Conservation (phyloP, 371 early-diverging fungal species). For the Syncephalastrum contaminatum region DNA sequence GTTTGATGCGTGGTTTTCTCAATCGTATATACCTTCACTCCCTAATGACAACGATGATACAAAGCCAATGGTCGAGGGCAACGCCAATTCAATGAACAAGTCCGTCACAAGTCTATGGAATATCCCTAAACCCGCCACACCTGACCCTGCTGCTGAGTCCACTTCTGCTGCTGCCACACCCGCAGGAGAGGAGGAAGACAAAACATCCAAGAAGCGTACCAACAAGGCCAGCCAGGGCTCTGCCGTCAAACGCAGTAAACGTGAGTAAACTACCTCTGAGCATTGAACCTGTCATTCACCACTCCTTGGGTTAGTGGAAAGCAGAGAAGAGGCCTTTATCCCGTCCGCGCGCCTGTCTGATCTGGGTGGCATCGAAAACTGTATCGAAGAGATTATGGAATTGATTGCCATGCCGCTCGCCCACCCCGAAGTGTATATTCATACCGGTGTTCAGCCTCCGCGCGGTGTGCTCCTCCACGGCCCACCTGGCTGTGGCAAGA, state of each 20-base stretch:
- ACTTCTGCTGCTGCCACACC: slow-evolving; percentile 17
- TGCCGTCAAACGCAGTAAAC: slow-evolving; percentile 23
- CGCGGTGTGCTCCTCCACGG: slow-evolving; percentile 93
- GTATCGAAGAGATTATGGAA: slow-evolving; percentile 92
- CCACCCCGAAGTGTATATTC: slow-evolving; percentile 95
- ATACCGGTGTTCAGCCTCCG: slow-evolving; percentile 96
- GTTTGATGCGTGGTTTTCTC: slow-evolving; percentile 20
- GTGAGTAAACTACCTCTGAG: no score
- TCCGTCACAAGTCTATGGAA: slow-evolving; percentile 72
- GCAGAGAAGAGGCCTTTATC: slow-evolving; percentile 42
- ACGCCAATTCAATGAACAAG: slow-evolving; percentile 74
- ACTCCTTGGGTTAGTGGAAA: slow-evolving; percentile 23
- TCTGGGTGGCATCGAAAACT: slow-evolving; percentile 88
- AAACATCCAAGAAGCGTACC: slow-evolving; percentile 8
- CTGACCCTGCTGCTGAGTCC: slow-evolving; percentile 10
- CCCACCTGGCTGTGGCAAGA: slow-evolving; percentile 99
- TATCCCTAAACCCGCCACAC: slow-evolving; percentile 32
- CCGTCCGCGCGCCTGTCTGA: slow-evolving; percentile 76
- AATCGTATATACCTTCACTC: slow-evolving; percentile 5
- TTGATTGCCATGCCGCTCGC: slow-evolving; percentile 96
- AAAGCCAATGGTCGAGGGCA: slow-evolving; percentile 41
- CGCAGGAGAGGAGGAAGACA: background rate
- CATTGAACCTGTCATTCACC: no score
- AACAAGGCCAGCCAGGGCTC: slow-evolving; percentile 5
- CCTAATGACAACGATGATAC: slow-evolving; percentile 12